Evolutionary conservation across 1,284 basidiomycete genomes (phyloP).

Genomic region (Microbotryum scabiosae): DNA sequence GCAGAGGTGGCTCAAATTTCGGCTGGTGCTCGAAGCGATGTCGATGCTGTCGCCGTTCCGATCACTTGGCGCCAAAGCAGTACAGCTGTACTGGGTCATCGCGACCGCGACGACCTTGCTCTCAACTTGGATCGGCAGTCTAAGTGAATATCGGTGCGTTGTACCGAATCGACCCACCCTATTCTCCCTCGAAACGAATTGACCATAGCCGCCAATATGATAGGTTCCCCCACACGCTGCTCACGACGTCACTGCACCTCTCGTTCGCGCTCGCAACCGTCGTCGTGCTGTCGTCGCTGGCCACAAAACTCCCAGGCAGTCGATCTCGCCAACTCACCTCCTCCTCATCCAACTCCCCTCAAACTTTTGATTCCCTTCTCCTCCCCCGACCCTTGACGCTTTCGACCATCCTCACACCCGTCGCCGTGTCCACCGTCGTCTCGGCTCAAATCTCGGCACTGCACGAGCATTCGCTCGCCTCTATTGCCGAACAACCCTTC

Average conservation of each 20-base stretch:
- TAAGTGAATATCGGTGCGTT: constrained; percentile 9
- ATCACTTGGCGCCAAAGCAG: no score
- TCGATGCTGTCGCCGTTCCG: no score
- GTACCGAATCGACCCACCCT: not conserved
- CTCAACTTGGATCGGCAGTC: constrained; percentile 3
- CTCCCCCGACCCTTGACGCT: not conserved
- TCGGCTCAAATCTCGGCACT: not conserved
- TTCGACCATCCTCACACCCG: constrained; percentile 1
- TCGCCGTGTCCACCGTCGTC: not conserved
- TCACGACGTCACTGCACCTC: constrained; percentile 6
- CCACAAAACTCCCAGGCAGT: not conserved
- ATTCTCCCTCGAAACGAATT: not conserved
- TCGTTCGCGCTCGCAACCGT: constrained; percentile 2
- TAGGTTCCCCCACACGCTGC: constrained; percentile 9
- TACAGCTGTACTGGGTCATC: not conserved
- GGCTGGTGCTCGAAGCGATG: no score
- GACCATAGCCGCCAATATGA: not conserved
- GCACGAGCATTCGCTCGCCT: no score
- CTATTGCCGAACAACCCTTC: no score
- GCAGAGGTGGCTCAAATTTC: no score
- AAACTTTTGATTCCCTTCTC: no score
- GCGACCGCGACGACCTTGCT: not conserved
- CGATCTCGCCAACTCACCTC: not conserved
- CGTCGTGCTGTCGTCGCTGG: not conserved
- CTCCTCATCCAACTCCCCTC: not conserved